phyloP scores from a whole-genome alignment of 2,329 filamentous ascomycete genomes.

The Fusarium sp. region DNA sequence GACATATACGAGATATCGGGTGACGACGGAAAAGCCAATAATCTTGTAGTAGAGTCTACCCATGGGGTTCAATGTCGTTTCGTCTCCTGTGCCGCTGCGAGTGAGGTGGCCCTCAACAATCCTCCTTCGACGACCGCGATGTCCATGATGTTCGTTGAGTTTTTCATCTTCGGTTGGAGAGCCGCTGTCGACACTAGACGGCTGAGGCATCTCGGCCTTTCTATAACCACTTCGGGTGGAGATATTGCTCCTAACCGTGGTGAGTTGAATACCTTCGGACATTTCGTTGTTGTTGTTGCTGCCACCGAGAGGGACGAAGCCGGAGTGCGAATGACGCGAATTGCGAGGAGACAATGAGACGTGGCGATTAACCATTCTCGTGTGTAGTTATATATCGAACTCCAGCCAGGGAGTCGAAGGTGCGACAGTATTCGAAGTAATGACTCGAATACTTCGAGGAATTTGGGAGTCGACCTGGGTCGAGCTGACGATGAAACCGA shows the following conservation, averaged over 20 bases:
- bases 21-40: constrained; percentile 72
- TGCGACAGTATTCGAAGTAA: constrained; percentile 19
- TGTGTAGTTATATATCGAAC: constrained; percentile 28
- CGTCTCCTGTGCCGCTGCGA: constrained; percentile 66
- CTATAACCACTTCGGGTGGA: constrained; percentile 62
- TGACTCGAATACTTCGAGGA: constrained; percentile 31
- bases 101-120: constrained; percentile 55
- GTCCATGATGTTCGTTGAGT: constrained; percentile 52
- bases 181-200: constrained; percentile 50
- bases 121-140: constrained; percentile 64
- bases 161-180: constrained; percentile 60
- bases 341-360: constrained; percentile 55
- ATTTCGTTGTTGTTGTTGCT: constrained; percentile 51
- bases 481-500: constrained; percentile 39
- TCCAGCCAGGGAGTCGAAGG: constrained; percentile 44
- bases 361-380: constrained; percentile 49
- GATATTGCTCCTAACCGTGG: constrained; percentile 66
- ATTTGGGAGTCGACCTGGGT: constrained; percentile 26
- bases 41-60: constrained; percentile 75
- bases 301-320: constrained; percentile 61
- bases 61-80: constrained; percentile 72
- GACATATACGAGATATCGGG: constrained; percentile 77
- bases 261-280: constrained; percentile 66
- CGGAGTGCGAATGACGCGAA: constrained; percentile 55
- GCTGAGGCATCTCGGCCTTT: constrained; percentile 56